Evolutionary conservation across 2,329 filamentous ascomycete genomes (phyloP).

Genomic region (Sporothrix brunneoviolacea): DNA sequence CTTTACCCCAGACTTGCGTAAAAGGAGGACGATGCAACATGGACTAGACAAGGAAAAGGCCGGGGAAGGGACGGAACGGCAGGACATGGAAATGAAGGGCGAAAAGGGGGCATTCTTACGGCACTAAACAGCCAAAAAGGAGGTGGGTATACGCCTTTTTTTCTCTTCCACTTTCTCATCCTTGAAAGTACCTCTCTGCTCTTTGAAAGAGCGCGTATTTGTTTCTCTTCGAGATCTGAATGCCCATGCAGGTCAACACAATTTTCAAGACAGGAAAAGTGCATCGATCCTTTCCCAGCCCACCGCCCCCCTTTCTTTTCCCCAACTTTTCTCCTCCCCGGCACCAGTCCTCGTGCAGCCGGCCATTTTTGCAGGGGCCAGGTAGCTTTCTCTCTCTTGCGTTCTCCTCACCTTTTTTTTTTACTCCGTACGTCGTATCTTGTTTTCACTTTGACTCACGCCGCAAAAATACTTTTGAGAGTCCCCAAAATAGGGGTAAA

Average conservation of each 20-base stretch:
- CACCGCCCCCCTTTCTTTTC: neutral
- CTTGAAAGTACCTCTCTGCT: no score
- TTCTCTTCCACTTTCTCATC: neutral
- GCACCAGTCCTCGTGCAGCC: neutral
- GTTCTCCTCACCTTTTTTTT: neutral
- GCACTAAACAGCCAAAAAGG: neutral
- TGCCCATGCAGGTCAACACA: no score
- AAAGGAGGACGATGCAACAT: no score
- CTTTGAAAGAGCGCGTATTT: no score
- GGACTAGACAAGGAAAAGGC: neutral
- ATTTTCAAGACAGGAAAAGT: no score
- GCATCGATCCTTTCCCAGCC: neutral
- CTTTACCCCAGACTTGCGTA: slow-evolving; percentile 2
- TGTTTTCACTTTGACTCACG: no score
- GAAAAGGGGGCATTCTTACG: no score
- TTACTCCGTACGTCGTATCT: neutral
- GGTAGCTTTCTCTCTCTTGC: no score
- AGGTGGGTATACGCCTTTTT: neutral
- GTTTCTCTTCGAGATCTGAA: neutral
- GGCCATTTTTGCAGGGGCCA: neutral
- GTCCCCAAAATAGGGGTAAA: no score
- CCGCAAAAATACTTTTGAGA: no score
- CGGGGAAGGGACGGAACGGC: neutral
- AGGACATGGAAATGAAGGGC: neutral
- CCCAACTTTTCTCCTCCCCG: neutral